phyloP scores from a whole-genome alignment of 2,329 filamentous ascomycete genomes.

The Diaporthe capsici region DNA sequence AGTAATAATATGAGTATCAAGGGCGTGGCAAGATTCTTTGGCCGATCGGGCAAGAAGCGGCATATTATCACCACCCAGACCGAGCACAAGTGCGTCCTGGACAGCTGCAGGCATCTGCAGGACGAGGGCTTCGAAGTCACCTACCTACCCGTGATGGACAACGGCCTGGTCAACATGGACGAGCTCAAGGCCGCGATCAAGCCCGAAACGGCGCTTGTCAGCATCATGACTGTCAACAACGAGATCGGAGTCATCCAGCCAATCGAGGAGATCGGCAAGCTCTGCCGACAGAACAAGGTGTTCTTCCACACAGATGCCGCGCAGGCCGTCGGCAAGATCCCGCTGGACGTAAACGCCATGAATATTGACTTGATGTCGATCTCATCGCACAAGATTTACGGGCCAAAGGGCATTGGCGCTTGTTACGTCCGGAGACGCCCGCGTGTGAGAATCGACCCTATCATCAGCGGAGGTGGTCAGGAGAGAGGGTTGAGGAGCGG shows the following conservation, averaged over 20 bases:
- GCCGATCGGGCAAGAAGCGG: constrained; percentile 93
- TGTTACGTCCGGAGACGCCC: constrained; percentile 95
- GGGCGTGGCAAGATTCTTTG: constrained; percentile 96
- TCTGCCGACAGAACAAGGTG: constrained; percentile 92
- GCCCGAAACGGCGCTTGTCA: constrained; percentile 92
- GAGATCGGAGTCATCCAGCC: constrained; percentile 99
- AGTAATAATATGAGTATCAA: constrained; percentile 99
- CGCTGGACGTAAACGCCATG: constrained; percentile 96
- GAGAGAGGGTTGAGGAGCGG: constrained; percentile 95
- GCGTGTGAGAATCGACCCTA: constrained; percentile 92
- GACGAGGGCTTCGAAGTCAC: constrained; percentile 97
- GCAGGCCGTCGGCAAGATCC: constrained; percentile 98
- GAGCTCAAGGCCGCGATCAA: constrained; percentile 90
- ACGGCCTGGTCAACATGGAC: constrained; percentile 87
- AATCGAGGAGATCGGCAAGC: constrained; percentile 89
- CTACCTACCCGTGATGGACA: constrained; percentile 91
- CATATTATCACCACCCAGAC: constrained; percentile 98
- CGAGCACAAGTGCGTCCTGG: constrained; percentile 98
- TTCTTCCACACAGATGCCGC: constrained; percentile 99
- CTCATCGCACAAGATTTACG: constrained; percentile 98
- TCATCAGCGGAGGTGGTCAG: constrained; percentile 96
- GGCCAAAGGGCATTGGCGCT: constrained; percentile 95
- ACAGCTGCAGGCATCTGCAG: constrained; percentile 96
- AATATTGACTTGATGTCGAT: constrained; percentile 99
- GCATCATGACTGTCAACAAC: constrained; percentile 99